Conservation (phyloP, 2,329 filamentous ascomycete genomes). For the Colletotrichum eleusines region DNA sequence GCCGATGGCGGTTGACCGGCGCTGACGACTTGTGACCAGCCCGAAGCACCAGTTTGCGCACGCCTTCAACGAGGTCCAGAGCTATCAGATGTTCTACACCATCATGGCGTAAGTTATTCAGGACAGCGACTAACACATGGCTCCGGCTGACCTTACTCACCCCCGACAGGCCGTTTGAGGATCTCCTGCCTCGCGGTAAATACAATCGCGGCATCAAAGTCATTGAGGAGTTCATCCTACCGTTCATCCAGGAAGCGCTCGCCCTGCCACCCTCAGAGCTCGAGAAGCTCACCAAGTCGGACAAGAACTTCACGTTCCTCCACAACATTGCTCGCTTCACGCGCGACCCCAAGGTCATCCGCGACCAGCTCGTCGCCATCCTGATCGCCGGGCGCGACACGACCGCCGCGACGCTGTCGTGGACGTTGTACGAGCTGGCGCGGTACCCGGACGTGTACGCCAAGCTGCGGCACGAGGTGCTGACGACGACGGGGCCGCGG, state of each 20-base stretch:
- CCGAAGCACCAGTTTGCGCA: constrained; percentile 72
- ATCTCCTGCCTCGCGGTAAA: constrained; percentile 67
- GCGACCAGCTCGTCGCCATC: constrained; percentile 82
- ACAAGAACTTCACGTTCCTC: constrained; percentile 79
- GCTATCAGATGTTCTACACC: constrained; percentile 73
- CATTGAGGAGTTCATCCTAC: constrained; percentile 77
- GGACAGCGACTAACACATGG: not conserved
- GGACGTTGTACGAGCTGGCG: constrained; percentile 59
- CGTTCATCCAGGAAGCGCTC: constrained; percentile 76
- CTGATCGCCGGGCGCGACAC: constrained; percentile 71
- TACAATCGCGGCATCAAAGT: constrained; percentile 73
- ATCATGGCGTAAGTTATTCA: constrained; percentile 53
- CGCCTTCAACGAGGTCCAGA: constrained; percentile 78
- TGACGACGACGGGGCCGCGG: constrained; percentile 62
- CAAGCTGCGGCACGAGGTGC: constrained; percentile 56
- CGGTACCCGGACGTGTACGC: constrained; percentile 55
- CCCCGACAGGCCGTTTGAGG: constrained; percentile 66
- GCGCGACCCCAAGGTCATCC: constrained; percentile 70
- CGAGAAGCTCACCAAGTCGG: constrained; percentile 75
- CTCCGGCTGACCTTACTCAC: not conserved
- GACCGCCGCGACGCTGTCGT: constrained; percentile 63
- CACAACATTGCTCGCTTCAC: constrained; percentile 80
- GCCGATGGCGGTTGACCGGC: not conserved
- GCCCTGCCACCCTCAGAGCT: constrained; percentile 73
- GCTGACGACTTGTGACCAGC: constrained; percentile 50